Evolutionary conservation across 352 stramenopile species (phyloP).

Genomic region (Pythium scleroteichum): DNA sequence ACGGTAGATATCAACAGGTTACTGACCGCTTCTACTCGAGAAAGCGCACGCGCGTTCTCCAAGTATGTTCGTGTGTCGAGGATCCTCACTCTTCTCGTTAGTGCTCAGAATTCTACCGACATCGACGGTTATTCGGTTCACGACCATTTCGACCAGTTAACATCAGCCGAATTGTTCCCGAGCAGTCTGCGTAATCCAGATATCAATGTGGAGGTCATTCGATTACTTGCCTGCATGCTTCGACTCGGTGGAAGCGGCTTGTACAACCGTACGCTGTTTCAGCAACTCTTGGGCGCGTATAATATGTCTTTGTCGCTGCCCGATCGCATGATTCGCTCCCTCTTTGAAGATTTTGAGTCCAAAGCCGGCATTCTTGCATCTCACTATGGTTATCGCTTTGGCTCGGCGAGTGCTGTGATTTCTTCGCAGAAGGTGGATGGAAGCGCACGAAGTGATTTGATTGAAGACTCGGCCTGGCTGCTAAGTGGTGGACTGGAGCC

Average conservation of each 20-base stretch:
- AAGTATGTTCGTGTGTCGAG: slow-evolving; percentile 17
- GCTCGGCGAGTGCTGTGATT: slow-evolving; percentile 37
- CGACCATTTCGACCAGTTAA: slow-evolving; percentile 21
- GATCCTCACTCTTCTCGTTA: slow-evolving; percentile 4
- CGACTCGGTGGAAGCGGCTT: slow-evolving; percentile 32
- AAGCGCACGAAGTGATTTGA: slow-evolving; percentile 37
- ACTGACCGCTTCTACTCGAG: neutral
- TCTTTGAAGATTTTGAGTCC: slow-evolving; percentile 62
- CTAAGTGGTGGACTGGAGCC: slow-evolving; percentile 65
- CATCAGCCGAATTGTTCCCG: slow-evolving; percentile 13
- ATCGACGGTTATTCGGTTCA: slow-evolving; percentile 1
- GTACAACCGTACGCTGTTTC: slow-evolving; percentile 57
- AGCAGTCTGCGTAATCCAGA: slow-evolving; percentile 13
- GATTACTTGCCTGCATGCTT: slow-evolving; percentile 45
- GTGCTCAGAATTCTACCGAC: neutral
- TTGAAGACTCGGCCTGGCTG: slow-evolving; percentile 71
- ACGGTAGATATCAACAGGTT: slow-evolving; percentile 12
- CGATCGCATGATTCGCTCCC: slow-evolving; percentile 53
- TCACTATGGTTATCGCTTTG: slow-evolving; percentile 74
- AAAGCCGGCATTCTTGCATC: slow-evolving; percentile 38
- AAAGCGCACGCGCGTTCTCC: neutral
- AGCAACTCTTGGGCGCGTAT: slow-evolving; percentile 64
- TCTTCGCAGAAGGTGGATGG: slow-evolving; percentile 28
- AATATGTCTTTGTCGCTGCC: slow-evolving; percentile 63
- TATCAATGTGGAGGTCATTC: slow-evolving; percentile 37